phyloP scores from a whole-genome alignment of 208 protist species.

The Leishmania tropica region DNA sequence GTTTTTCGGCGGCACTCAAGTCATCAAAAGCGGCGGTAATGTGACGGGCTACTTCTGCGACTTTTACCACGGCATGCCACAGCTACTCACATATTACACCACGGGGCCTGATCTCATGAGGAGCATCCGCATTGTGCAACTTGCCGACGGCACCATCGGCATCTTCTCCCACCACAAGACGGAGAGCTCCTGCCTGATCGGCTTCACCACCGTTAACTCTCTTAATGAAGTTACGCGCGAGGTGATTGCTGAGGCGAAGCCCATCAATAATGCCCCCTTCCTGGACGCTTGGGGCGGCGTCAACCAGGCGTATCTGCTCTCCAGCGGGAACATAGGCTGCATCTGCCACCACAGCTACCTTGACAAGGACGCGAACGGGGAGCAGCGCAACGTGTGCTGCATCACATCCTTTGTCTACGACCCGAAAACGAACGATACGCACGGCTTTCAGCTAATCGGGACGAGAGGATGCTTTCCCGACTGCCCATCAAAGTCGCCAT shows the following conservation, averaged over 20 bases:
- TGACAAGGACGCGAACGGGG: constrained; percentile 18
- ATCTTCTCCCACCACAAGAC: constrained; percentile 47
- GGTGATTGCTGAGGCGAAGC: constrained; percentile 30
- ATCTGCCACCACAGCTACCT: constrained; percentile 49
- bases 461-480: constrained; percentile 42
- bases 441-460: constrained; percentile 41
- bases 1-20: constrained; percentile 43
- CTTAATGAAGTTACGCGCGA: constrained; percentile 34
- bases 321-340: constrained; percentile 38
- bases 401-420: constrained; percentile 45
- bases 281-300: constrained; percentile 48
- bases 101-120: constrained; percentile 47
- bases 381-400: constrained; percentile 33
- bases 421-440: constrained; percentile 25
- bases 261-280: constrained; percentile 24
- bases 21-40: constrained; percentile 28
- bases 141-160: constrained; percentile 33
- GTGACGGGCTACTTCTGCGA: constrained; percentile 52
- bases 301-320: constrained; percentile 49
- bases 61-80: constrained; percentile 36
- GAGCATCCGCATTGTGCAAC: constrained; percentile 38
- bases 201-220: constrained; percentile 39
- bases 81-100: constrained; percentile 29
- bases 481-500: constrained; percentile 36
- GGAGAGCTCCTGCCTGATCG: constrained; percentile 23